Conservation (phyloP, 2,329 filamentous ascomycete species). For the Phyllosticta citrichinensis region DNA sequence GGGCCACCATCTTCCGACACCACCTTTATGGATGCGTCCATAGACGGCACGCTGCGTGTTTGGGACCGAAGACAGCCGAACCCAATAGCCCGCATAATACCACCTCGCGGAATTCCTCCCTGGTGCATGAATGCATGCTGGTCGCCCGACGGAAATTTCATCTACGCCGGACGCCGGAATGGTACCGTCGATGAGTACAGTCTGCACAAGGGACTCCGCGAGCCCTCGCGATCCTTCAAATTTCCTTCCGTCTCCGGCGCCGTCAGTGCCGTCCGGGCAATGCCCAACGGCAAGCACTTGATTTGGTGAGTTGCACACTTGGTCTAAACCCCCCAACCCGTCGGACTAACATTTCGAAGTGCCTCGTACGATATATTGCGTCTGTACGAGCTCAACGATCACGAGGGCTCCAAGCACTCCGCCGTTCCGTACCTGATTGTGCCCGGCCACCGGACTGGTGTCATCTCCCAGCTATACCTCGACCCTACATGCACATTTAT, state of each 20-base stretch:
- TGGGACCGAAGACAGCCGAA: constrained; percentile 77
- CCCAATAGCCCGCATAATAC: constrained; percentile 69
- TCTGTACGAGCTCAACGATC: constrained; percentile 74
- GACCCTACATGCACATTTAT: constrained; percentile 85
- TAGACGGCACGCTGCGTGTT: constrained; percentile 79
- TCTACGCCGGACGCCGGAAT: constrained; percentile 86
- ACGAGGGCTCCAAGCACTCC: constrained; percentile 57
- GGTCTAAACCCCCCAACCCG: neutral
- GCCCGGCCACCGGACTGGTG: constrained; percentile 78
- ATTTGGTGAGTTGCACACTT: constrained; percentile 51
- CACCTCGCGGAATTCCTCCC: constrained; percentile 66
- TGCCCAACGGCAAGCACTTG: constrained; percentile 87
- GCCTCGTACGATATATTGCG: constrained; percentile 89
- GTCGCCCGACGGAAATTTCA: constrained; percentile 89
- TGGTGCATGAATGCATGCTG: constrained; percentile 98
- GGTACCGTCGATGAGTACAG: constrained; percentile 91
- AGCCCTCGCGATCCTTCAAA: constrained; percentile 68
- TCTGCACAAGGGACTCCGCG: constrained; percentile 67
- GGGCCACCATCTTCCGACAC: constrained; percentile 52
- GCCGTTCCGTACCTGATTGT: constrained; percentile 93
- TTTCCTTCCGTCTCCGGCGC: constrained; percentile 84
- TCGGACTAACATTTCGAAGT: constrained; percentile 33
- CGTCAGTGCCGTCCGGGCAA: constrained; percentile 77
- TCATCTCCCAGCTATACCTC: constrained; percentile 76
- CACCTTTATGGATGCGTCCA: constrained; percentile 79